Base-by-base conservation (phyloP, 371 early-diverging fungal genomes). In the Mucor indicus region DNA sequence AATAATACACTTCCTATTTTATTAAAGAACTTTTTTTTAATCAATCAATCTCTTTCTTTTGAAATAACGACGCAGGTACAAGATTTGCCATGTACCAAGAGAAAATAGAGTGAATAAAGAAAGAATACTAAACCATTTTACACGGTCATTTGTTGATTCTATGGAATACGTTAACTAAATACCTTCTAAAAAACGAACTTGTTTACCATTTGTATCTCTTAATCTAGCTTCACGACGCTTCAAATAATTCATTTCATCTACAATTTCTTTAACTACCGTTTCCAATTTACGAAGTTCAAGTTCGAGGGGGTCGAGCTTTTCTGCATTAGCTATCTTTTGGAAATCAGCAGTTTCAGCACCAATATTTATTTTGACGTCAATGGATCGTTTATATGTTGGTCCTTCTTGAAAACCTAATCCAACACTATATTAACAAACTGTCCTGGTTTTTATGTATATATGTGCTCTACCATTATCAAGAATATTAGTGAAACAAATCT, bases 321-420 rank as follows among this genome's bases (percentile, higher is more conserved):
- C 89, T 16, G 80, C 74, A 55, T 80, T 79, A 29, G 80, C 83
- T 38, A 85, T 39, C 46, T 77, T 80, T 35, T 73, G 48, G 48
- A 77, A 82, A 48, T 94, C 93, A 48, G 79, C 69, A 17, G 93
- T 88, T 59, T 90, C 90, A n/a, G 91, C 89, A 22, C 95, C 95
- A 32, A 92, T 81, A 38, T 89, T 87, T 41, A 93, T 78, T 38
- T 85, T 82, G 15, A 96, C 61, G 48, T 83, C 80, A 57, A 95
- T 66, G n/a, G 79, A 57, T 33, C 87, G 81, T 50, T 61, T 68
- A 45, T 75, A 75, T 44, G 69, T 62, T 19, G 81, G 63, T n/a
- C 73, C 67, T 21, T 84, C 79, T 21, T 80, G 58, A 60, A 79
- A 73, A 15, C n/a, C n/a, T n/a, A n/a, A n/a, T n/a, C n/a, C n/a